Evolutionary conservation across 495 filamentous ascomycete genomes (phyloP).

Genomic region (Diplogelasinospora grovesii): DNA sequence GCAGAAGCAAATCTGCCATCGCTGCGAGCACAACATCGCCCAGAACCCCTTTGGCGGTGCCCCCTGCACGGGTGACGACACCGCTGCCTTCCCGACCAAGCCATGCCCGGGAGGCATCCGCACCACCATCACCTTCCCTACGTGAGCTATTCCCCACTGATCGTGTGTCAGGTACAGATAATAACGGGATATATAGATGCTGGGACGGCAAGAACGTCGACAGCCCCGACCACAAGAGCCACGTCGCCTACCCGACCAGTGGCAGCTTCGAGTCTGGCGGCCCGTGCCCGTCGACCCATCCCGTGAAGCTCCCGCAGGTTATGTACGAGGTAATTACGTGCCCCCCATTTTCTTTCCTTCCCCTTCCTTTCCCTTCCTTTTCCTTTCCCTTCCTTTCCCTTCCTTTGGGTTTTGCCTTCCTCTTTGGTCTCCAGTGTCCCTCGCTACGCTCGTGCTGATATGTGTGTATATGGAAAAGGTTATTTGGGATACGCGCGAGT

Average conservation of each 20-base stretch:
- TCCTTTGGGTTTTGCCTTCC: too few species aligned
- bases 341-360: too few species aligned
- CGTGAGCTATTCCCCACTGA: constrained; percentile 14
- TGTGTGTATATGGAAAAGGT: too few species aligned
- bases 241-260: constrained; percentile 37
- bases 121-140: constrained; percentile 44
- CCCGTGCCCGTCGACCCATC: constrained; percentile 39
- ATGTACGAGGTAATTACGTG: too few species aligned
- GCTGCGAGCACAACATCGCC: constrained; percentile 40
- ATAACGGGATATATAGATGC: constrained; percentile 12
- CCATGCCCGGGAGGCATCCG: constrained; percentile 42
- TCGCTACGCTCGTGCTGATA: too few species aligned
- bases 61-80: constrained; percentile 45
- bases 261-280: constrained; percentile 34
- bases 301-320: constrained; percentile 38
- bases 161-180: background rate
- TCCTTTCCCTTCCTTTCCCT: too few species aligned
- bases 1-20: constrained; percentile 40
- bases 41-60: constrained; percentile 46
- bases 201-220: constrained; percentile 53
- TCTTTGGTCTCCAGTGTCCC: too few species aligned
- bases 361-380: too few species aligned
- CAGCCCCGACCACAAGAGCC: constrained; percentile 44
- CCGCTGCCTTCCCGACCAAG: constrained; percentile 33
- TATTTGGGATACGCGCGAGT: constrained; percentile 40